Percentiles rank a stretch among this genome's conserved stretches.
phyloP scores from a whole-genome alignment of 805 yeast genomes.

The Yarrowia osloensis region DNA sequence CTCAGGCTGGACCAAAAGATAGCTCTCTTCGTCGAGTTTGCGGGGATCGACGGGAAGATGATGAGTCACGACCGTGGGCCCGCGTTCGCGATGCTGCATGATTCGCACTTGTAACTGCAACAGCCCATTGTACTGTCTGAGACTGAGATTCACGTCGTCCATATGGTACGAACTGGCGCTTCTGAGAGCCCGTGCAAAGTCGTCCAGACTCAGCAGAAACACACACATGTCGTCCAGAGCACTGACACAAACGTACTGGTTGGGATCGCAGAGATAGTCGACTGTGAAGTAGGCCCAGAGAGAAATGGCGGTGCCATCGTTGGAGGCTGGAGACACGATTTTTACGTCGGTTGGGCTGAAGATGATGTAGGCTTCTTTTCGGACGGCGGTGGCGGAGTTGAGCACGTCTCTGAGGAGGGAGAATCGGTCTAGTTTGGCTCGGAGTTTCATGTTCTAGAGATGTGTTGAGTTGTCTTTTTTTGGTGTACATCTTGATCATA shows the following conservation, averaged over 20 bases:
- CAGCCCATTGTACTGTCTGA: slow-evolving; percentile 2
- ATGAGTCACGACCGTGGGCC: background rate
- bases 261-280: background rate
- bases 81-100: background rate
- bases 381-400: background rate
- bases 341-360: background rate
- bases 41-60: slow-evolving; percentile 9
- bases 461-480: background rate
- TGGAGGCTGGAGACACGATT: slow-evolving; percentile 17
- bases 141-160: background rate
- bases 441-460: background rate
- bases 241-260: slow-evolving; percentile 7
- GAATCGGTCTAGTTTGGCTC: slow-evolving; percentile 13
- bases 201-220: slow-evolving; percentile 16
- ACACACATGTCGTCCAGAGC: slow-evolving; percentile 11
- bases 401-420: slow-evolving; percentile 4
- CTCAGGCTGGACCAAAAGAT: background rate
- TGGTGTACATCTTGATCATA: too few relatives aligned
- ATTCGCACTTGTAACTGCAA: background rate
- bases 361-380: slow-evolving; percentile 12
- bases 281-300: slow-evolving; percentile 6
- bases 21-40: background rate
- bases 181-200: slow-evolving; percentile 12
- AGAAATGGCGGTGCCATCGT: slow-evolving; percentile 14
- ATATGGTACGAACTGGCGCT: slow-evolving; percentile 16